phyloP scores from a whole-genome alignment of 2,329 filamentous ascomycete species.

The Aspergillus sp. region DNA sequence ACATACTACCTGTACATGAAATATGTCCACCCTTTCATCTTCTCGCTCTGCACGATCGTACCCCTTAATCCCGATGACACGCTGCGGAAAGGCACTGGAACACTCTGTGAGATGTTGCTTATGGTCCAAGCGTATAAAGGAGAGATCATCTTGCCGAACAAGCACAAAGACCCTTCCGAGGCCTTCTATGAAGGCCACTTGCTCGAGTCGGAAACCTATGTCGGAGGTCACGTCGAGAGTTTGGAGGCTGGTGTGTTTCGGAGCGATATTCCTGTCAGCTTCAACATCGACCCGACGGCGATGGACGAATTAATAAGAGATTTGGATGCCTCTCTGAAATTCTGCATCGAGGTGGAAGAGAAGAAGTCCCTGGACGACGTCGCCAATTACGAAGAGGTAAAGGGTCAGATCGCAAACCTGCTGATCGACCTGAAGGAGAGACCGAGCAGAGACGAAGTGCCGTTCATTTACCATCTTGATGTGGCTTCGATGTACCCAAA shows the following conservation, averaged over 20 bases:
- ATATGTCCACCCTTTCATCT: conserved; percentile 99
- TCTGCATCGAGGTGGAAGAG: conserved; percentile 76
- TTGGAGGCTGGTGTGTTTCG: conserved; percentile 97
- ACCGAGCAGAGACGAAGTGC: conserved; percentile 74
- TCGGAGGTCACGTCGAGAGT: conserved; percentile 97
- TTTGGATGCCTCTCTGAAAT: conserved; percentile 78
- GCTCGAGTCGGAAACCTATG: conserved; percentile 93
- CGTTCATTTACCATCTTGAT: conserved; percentile 94
- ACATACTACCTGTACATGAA: conserved; percentile 99
- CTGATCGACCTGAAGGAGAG: conserved; percentile 66
- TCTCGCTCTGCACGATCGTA: conserved; percentile 94
- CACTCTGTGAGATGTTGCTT: conserved; percentile 96
- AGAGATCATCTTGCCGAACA: conserved; percentile 88
- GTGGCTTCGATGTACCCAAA: conserved; percentile 99
- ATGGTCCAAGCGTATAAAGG: conserved; percentile 97
- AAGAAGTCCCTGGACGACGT: conserved; percentile 73
- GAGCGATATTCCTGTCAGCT: conserved; percentile 89
- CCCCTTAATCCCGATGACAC: conserved; percentile 89
- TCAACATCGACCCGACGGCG: conserved; percentile 77
- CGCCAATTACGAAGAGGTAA: conserved; percentile 75
- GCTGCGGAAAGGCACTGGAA: conserved; percentile 89
- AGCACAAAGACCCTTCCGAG: conserved; percentile 83
- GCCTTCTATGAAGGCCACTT: conserved; percentile 95
- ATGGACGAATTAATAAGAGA: conserved; percentile 82
- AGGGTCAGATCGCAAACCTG: conserved; percentile 64